Evolutionary conservation across 2,329 filamentous ascomycete species (phyloP).

Genomic region (Cladophialophora psammophila): DNA sequence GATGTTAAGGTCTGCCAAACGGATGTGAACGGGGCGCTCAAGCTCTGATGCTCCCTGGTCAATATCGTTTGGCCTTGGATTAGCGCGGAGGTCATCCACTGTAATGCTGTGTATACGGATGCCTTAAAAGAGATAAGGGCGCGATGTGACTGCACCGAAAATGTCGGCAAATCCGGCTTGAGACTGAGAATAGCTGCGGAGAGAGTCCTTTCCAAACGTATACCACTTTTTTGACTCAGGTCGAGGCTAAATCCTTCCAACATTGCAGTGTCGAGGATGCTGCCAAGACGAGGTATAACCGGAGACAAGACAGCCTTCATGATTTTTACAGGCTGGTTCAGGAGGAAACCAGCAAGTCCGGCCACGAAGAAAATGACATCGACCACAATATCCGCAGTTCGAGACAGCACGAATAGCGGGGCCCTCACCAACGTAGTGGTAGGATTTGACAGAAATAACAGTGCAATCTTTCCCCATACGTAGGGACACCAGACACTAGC

Average conservation of each 20-base stretch:
- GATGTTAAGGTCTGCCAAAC: constrained; percentile 12
- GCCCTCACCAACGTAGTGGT: constrained; percentile 70
- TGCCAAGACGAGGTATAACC: constrained; percentile 31
- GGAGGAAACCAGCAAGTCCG: constrained; percentile 57
- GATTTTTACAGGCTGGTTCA: constrained; percentile 49
- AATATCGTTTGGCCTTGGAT: constrained; percentile 46
- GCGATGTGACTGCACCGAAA: constrained; percentile 77
- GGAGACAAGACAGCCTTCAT: constrained; percentile 41
- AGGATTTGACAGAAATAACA: constrained; percentile 82
- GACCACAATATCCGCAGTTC: constrained; percentile 77
- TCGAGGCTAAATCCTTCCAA: constrained; percentile 35
- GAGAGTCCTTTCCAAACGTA: constrained; percentile 38
- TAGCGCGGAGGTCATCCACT: not conserved
- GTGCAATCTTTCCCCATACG: constrained; percentile 82
- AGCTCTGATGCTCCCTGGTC: constrained; percentile 8
- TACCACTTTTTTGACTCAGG: constrained; percentile 37
- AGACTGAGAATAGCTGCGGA: constrained; percentile 32
- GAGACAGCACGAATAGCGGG: constrained; percentile 75
- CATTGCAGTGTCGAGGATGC: constrained; percentile 26
- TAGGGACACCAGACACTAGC: constrained; percentile 90
- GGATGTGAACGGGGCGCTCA: not conserved
- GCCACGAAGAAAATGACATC: constrained; percentile 58
- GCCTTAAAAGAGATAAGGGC: constrained; percentile 54
- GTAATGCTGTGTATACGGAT: constrained; percentile 45
- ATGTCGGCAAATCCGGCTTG: constrained; percentile 72